phyloP scores from a whole-genome alignment of 441 rosid species.

The Corymbia citriodora region DNA sequence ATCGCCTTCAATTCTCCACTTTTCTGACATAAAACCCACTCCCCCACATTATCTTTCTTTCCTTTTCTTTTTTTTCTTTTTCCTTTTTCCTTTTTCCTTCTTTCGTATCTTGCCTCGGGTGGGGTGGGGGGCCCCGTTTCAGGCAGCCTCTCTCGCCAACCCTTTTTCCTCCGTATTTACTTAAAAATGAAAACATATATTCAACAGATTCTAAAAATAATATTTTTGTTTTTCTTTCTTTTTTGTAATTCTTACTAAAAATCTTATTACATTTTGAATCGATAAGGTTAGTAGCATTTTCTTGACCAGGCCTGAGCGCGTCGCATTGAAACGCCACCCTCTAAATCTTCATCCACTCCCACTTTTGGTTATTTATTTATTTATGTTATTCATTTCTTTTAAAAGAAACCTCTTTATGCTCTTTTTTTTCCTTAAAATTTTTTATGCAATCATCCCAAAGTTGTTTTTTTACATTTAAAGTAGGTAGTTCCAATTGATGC shows the following conservation, averaged over 20 bases:
- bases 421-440: background rate
- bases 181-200: background rate
- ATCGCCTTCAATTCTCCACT: background rate
- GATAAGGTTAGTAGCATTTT: background rate
- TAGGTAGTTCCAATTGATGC: background rate
- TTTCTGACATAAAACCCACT: background rate
- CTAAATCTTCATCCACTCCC: background rate
- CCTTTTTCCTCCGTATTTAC: background rate
- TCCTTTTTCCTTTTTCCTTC: no score
- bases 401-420: background rate
- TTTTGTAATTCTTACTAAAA: background rate
- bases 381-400: background rate
- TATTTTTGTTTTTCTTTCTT: no score
- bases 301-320: background rate
- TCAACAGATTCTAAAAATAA: no score
- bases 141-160: background rate
- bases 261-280: background rate
- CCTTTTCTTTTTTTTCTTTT: no score
- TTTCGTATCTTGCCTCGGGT: background rate
- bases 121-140: background rate
- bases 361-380: rapidly evolving
- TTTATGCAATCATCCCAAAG: background rate
- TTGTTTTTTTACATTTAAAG: background rate
- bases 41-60: background rate
- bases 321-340: background rate